Conservation (phyloP, 2,329 filamentous ascomycete species). For the Cladophialophora exuberans region DNA sequence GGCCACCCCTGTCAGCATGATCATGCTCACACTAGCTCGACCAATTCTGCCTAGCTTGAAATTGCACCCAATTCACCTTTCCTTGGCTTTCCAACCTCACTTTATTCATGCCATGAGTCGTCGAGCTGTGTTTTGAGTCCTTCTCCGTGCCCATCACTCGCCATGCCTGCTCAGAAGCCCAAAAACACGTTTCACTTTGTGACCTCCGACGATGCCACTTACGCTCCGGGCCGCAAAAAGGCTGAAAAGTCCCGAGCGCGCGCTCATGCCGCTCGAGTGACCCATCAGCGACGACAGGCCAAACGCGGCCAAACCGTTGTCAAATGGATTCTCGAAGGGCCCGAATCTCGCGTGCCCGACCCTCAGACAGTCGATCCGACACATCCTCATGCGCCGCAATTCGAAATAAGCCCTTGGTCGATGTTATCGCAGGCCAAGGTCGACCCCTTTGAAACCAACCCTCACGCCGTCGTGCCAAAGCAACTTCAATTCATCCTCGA, state of each 20-base stretch:
- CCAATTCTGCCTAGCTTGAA: not conserved
- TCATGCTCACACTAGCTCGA: not conserved
- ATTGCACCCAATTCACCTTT: not conserved
- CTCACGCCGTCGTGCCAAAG: conserved; percentile 5
- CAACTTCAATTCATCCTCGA: conserved; percentile 18
- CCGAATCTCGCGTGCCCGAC: not conserved
- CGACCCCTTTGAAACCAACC: conserved; percentile 19
- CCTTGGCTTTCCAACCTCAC: conserved; percentile 1
- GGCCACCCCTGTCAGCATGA: not conserved
- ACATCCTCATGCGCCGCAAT: not conserved
- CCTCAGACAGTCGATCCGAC: not conserved
- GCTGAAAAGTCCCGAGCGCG: conserved; percentile 10
- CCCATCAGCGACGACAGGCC: conserved; percentile 10
- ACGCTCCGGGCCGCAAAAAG: not conserved
- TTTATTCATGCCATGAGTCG: not conserved
- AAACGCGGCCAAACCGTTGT: conserved; percentile 3
- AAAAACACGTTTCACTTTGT: conserved; percentile 11
- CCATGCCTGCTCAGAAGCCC: not conserved
- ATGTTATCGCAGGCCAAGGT: conserved; percentile 13
- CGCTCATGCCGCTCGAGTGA: conserved; percentile 11
- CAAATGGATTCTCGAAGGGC: conserved; percentile 11
- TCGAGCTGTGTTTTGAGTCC: not conserved
- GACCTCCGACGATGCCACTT: not conserved
- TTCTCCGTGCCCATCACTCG: not conserved
- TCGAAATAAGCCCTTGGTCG: conserved; percentile 14